A percentile compares a stretch with the other conserved stretches of the same genome.
Conservation (phyloP, 1,284 basidiomycete genomes). For the Malassezia nana region DNA sequence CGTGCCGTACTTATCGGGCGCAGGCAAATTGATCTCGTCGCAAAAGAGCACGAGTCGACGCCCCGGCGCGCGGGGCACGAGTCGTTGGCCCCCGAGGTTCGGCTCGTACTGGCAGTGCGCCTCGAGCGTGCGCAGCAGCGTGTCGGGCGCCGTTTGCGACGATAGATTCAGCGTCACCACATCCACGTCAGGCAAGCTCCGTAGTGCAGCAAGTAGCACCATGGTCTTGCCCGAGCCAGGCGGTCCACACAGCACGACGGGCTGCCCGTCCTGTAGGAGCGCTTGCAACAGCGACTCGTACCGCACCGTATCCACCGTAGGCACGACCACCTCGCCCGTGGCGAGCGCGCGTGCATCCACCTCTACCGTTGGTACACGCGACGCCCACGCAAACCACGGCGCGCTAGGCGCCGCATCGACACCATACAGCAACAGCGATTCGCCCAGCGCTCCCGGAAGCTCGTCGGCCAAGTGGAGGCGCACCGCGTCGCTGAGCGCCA, state of each 20-base stretch:
- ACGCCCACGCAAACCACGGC: constrained; percentile 84
- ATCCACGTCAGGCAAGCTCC: constrained; percentile 96
- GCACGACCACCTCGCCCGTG: constrained; percentile 89
- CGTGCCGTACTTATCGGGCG: constrained; percentile 94
- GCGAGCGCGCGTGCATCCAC: constrained; percentile 94
- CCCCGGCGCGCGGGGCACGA: constrained; percentile 87
- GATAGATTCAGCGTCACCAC: constrained; percentile 99
- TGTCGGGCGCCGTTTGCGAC: constrained; percentile 91
- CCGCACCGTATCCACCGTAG: constrained; percentile 94
- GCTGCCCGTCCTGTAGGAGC: constrained; percentile 97
- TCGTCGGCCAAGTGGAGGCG: constrained; percentile 62
- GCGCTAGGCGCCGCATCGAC: constrained; percentile 51
- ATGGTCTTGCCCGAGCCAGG: constrained; percentile 99
- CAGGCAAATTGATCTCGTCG: constrained; percentile 97
- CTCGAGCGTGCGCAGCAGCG: constrained; percentile 98
- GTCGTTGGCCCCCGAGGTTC: constrained; percentile 88
- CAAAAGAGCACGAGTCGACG: constrained; percentile 98
- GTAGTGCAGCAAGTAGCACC: constrained; percentile 96
- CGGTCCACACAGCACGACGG: constrained; percentile 93
- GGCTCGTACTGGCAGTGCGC: constrained; percentile 99
- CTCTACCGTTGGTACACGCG: constrained; percentile 75
- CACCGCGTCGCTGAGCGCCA: constrained; percentile 80
- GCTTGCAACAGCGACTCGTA: constrained; percentile 98
- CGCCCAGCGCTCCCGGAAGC: constrained; percentile 60
- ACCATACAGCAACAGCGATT: constrained; percentile 87